Evolutionary conservation across 139 green algal species (phyloP).

Genomic region (Haematococcus sp.): DNA sequence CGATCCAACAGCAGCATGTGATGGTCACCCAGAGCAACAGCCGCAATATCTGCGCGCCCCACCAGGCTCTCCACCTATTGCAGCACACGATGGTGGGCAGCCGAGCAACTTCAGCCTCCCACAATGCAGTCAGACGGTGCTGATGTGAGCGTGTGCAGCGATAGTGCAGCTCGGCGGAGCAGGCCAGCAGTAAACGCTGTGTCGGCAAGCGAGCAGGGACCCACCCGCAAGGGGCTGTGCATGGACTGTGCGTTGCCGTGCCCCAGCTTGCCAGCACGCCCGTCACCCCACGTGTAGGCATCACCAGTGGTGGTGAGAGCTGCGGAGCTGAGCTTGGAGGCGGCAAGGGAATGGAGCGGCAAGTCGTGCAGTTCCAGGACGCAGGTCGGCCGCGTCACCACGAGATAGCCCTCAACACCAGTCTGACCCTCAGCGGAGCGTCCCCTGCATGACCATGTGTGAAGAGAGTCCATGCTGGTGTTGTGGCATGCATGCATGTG

Average conservation of each 20-base stretch:
- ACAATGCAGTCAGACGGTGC: no score
- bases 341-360: conserved; percentile 21
- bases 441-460: conserved; percentile 46
- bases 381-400: conserved; percentile 41
- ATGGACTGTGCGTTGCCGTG: conserved; percentile 42
- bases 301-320: conserved; percentile 40
- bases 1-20: conserved; percentile 67
- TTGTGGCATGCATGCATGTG: no score
- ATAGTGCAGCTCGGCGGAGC: no score
- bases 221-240: conserved; percentile 23
- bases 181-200: background rate
- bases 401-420: conserved; percentile 24
- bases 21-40: conserved; percentile 50
- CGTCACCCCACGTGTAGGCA: conserved; percentile 58
- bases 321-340: conserved; percentile 42
- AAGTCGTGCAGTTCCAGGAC: conserved; percentile 37
- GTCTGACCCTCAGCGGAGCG: conserved; percentile 60
- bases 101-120: background rate
- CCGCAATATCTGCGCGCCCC: conserved; percentile 36
- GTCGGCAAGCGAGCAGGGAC: background rate
- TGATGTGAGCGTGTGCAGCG: no score
- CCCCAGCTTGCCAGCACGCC: conserved; percentile 63
- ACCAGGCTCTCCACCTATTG: conserved; percentile 55
- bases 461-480: no score
- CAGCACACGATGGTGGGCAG: background rate